A percentile compares a stretch with the other conserved stretches of the same genome.
Evolutionary conservation across 1,139 yeast genomes (phyloP).

Genomic region (Candida frijolesensis): DNA sequence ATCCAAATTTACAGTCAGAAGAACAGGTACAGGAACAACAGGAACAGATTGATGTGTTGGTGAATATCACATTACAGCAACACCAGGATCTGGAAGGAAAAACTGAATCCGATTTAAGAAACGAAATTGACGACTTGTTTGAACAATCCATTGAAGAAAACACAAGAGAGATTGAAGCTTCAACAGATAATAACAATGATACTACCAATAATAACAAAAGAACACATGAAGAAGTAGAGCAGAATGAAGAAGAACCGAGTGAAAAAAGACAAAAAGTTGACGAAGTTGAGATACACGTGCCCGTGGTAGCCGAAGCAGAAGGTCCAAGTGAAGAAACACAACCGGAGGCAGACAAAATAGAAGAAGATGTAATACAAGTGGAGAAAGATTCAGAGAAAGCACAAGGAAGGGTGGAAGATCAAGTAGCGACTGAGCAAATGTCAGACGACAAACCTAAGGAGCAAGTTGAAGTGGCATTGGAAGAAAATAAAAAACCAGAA

Average conservation of each 20-base stretch:
- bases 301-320: background rate
- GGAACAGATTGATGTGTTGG: background rate
- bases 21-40: background rate
- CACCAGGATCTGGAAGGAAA: conserved; percentile 1
- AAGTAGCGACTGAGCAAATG: background rate
- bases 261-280: conserved; percentile 10
- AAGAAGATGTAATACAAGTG: background rate
- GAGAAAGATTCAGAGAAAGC: background rate
- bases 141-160: conserved; percentile 6
- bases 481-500: background rate
- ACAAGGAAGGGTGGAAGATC: background rate
- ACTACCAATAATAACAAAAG: conserved; percentile 7
- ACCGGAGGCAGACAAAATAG: background rate
- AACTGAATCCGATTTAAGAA: background rate
- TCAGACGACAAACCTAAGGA: no score
- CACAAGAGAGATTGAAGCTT: background rate
- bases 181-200: background rate
- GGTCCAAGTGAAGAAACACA: background rate
- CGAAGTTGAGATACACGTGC: conserved; percentile 3
- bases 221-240: conserved; percentile 7
- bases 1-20: background rate
- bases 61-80: background rate
- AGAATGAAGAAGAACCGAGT: conserved; percentile 3
- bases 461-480: background rate
- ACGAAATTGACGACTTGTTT: conserved; percentile 12